Base-by-base conservation (phyloP, 768 basidiomycete genomes). In the Rhizopogon rudus region DNA sequence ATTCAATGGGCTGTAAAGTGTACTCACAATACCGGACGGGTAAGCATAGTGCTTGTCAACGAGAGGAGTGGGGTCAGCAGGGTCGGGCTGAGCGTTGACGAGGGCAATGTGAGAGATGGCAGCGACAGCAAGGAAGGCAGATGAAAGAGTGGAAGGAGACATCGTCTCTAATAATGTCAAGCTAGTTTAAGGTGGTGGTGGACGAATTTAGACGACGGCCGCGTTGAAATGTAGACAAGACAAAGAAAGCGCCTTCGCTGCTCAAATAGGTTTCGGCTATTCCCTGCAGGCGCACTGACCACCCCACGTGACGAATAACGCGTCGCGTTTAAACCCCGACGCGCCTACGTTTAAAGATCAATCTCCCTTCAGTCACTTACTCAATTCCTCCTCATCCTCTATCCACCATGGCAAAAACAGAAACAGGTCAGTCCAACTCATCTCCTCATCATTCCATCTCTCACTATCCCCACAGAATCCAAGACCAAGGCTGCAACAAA, bases 401-500 rank as follows among this genome's bases (percentile, higher is more conserved):
- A 53, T 31, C 44, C 60, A 54, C 60, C 63, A 83, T 83, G 82
- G 77, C 79, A 46, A 82, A 80, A 58, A 68, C 79, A 8, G 65
- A 74, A 10, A 79, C 81, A 53, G 78, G 82, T 81, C 52, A 14
- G 73, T 29, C 44, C 14, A 28, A 35, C 20, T 5, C 31, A 42
- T 29, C 17, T 16, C 17, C 13, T 13, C 17, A 3, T 16, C 35
- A 6, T 22, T 41, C 13, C 6, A 44, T 25, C 50, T 37, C 4
- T 63, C 56, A 59, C 55, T 44, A 14, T 41, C 12, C 37, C n/a
- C 16, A n/a, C 53, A 82, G 83, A 68, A 52, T 80, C 79, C 6
- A 74, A 73, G 57, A 81, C 80, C 46, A 84, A 83, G 70, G 61
- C 77, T 1, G 81, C 83, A n/a, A 81, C 81, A 7, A 81, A 80